Evolutionary conservation across 2,329 filamentous ascomycete genomes (phyloP), one percentile per base, ranked within the genome.

Genomic region (Cladophialophora yegresii): DNA sequence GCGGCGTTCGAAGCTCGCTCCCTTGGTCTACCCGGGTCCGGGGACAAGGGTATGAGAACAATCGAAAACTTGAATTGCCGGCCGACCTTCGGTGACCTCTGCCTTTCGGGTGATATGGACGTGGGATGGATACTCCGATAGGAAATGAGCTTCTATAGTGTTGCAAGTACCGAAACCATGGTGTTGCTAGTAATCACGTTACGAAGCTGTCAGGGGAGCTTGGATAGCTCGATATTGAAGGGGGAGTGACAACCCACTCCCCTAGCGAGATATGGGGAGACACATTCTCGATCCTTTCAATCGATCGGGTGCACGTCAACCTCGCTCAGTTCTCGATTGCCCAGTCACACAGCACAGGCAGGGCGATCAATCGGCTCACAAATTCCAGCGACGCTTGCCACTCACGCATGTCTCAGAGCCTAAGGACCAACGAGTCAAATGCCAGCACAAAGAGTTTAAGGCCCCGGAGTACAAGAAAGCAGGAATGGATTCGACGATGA

Each of bases 301-400:
- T 64, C 62, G 49, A 60, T 58, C 49, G 23, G 59, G 58, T 36
- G 57, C 61, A 55, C 47, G 61, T 62, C 54, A 63, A 47, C 54
- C 54, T 32, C 51, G 45, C 32, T 32, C 40, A 53, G 36, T 28
- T 28, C 13, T 28, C 16, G 33, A 49, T 49, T 16, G 57, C 36
- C 58, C 56, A 64, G 30, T 43, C 30, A 55, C 30, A 54, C 6
- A 50, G 28, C n/a, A 47, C 45, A 49, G 43, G 26, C 45, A 64
- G 61, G 64, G 64, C 64, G 47, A 67, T 59, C 61, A 64, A 67
- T 63, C 54, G 59, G 22, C 51, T 66, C 58, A 53, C 57, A 47
- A n/a, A 54, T 59, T 20, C 32, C 20, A 58, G 12, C 54, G 47
- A 57, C 28, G 62, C 65, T 62, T 64, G 45, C 65, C 61, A 62